phyloP scores from a whole-genome alignment of 257 asterid genomes.

The Salvia hispanica region DNA sequence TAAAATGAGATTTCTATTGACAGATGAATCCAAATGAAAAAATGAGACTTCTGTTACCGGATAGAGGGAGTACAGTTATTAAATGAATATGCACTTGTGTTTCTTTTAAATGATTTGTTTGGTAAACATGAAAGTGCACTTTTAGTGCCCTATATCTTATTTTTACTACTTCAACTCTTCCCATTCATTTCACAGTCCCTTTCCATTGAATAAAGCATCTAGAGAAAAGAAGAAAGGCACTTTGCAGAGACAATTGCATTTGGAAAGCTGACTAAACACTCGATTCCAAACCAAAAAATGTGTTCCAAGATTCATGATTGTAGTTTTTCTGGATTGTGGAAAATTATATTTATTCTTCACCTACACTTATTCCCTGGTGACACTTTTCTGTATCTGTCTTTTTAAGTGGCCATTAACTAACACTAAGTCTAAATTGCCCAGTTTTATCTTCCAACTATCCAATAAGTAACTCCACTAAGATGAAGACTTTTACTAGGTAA shows the following conservation, averaged over 20 bases:
- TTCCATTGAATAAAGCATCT: constrained; percentile 17
- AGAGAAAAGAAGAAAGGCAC: constrained; percentile 5
- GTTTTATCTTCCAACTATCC: background rate
- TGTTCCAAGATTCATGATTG: constrained; percentile 18
- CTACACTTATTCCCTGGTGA: constrained; percentile 19
- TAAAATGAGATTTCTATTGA: too few relatives aligned
- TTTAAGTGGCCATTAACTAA: constrained; percentile 24
- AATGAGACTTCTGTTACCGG: too few relatives aligned
- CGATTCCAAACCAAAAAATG: constrained; percentile 15
- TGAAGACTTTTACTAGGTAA: too few relatives aligned
- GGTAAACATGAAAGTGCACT: too few relatives aligned
- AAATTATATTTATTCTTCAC: constrained; percentile 23
- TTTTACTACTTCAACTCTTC: constrained; percentile 2
- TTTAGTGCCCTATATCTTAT: constrained; percentile 8
- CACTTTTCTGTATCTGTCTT: constrained; percentile 11
- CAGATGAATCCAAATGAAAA: too few relatives aligned
- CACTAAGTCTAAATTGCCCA: constrained; percentile 19
- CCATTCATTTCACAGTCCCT: constrained; percentile 9
- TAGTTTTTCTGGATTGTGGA: constrained; percentile 13
- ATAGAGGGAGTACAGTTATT: too few relatives aligned
- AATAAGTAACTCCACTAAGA: too few relatives aligned
- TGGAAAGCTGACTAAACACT: constrained; percentile 24
- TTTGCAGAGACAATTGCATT: constrained; percentile 17
- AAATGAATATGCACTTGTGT: too few relatives aligned
- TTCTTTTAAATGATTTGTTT: too few relatives aligned